These are phyloP conservation scores for Filobasidium wieringae DNA, from an alignment of 768 basidiomycete genomes.

Conservation along the genomic window DNA sequence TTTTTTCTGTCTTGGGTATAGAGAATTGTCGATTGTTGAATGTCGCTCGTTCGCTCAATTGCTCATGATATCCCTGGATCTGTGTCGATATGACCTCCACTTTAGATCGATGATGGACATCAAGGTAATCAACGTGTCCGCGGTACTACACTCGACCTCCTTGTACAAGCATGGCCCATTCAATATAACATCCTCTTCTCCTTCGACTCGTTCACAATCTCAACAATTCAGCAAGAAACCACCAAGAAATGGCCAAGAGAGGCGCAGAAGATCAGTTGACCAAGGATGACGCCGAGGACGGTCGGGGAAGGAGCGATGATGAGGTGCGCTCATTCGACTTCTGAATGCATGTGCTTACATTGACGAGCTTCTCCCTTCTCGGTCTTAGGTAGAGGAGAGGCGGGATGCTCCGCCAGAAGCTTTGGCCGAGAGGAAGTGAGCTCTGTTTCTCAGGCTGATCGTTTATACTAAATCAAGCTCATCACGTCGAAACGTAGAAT, in stretches of 20 bases:
- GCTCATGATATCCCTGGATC: no score
- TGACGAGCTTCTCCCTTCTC: not conserved
- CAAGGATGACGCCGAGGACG: conserved; percentile 24
- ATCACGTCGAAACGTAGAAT: conserved; percentile 11
- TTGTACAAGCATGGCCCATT: no score
- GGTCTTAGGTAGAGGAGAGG: not conserved
- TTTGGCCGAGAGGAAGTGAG: conserved; percentile 4
- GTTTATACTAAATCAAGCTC: not conserved
- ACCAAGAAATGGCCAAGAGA: conserved; percentile 37
- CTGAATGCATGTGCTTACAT: not conserved
- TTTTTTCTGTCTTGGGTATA: no score
- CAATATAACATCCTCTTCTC: no score
- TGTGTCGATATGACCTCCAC: no score
- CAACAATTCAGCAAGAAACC: no score
- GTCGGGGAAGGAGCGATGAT: conserved; percentile 17
- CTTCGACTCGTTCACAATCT: no score
- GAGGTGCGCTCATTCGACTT: not conserved
- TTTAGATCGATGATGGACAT: no score
- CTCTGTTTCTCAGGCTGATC: not conserved
- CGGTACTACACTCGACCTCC: no score
- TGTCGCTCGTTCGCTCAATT: no score
- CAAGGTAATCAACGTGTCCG: no score
- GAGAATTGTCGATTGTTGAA: no score
- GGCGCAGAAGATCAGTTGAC: conserved; percentile 32
- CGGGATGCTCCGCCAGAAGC: conserved; percentile 5